Percentiles rank a stretch among this genome's conserved stretches.
These are phyloP conservation scores for Mangifera indica DNA, from an alignment of 345 rosid genomes.

Conservation along the genomic window DNA sequence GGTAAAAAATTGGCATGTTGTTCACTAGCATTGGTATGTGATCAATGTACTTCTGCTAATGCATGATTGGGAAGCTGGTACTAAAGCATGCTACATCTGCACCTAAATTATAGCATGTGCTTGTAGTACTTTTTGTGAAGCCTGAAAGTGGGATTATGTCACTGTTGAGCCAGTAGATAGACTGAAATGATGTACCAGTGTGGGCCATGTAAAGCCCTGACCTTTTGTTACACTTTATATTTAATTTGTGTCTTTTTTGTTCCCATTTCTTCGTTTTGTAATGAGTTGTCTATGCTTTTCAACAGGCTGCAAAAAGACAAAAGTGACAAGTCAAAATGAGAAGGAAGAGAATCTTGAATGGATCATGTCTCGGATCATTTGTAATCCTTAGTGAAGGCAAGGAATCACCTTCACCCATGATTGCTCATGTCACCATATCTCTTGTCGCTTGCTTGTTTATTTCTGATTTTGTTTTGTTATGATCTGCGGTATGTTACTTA, in stretches of 20 bases:
- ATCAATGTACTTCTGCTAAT: too few species aligned
- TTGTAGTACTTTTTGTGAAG: not conserved
- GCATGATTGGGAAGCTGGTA: too few species aligned
- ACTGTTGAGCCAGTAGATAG: not conserved
- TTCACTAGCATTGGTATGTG: too few species aligned
- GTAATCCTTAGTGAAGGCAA: not conserved
- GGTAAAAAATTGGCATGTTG: too few species aligned
- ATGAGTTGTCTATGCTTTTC: not conserved
- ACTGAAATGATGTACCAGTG: not conserved
- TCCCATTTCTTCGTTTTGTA: not conserved
- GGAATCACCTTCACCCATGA: not conserved
- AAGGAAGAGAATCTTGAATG: conserved; percentile 3
- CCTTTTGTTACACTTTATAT: not conserved
- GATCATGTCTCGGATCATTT: not conserved
- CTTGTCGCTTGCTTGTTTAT: not conserved
- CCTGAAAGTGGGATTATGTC: not conserved
- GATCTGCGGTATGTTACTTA: not conserved
- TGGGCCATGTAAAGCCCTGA: not conserved
- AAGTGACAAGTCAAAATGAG: not conserved
- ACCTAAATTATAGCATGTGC: too few species aligned
- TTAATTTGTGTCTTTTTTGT: not conserved
- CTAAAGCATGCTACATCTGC: too few species aligned
- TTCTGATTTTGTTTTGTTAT: not conserved
- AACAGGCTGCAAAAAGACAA: conserved; percentile 19
- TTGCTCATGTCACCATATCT: not conserved